Evolutionary conservation across 1,284 basidiomycete species (phyloP), one percentile per base, ranked within the genome.

Genomic region (Tilletia walkeri): DNA sequence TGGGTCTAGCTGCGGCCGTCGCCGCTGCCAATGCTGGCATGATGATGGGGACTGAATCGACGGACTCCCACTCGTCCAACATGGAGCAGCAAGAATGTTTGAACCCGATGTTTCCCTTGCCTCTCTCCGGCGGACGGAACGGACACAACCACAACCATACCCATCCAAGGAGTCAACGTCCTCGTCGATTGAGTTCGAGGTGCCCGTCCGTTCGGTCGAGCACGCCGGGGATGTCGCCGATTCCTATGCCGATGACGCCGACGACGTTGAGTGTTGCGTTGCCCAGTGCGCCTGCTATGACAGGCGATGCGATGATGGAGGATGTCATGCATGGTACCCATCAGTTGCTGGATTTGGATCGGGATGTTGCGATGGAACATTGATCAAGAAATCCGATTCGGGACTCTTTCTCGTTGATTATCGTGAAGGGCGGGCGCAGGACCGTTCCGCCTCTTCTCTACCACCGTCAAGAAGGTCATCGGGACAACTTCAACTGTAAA

Each of bases 91-190:
- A 24, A 2, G n/a, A 61, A 16, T n/a, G n/a, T 1, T 9, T 61
- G 56, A 61, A 61, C 56, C 56, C 56, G 10, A 61, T 34, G 24
- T 61, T 61, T 18, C 56, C 56, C 1, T 34, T 61, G 16, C 56
- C 56, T 24, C 56, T 61, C 20, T 14, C n/a, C 16, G 50, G 50
- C 50, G 56, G 24, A 24, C 56, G 56, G 30, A 61, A 61, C 56
- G 56, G 56, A 18, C 56, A 20, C 56, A 14, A 14, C 14, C 56
- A 61, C 56, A 30, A 30, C 24, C 24, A 30, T 30, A 24, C 56
- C n/a, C 16, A 61, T 36, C 24, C 56, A 14, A 20, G 56, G 7
- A 61, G 16, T 7, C 30, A n/a, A 14, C 24, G 56, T 7, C 56
- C 56, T 24, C 56, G 56, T 5, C 5, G 56, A 34, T 34, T 61